Conservation (phyloP, 1,284 basidiomycete genomes). For the Ustilago sp. region DNA sequence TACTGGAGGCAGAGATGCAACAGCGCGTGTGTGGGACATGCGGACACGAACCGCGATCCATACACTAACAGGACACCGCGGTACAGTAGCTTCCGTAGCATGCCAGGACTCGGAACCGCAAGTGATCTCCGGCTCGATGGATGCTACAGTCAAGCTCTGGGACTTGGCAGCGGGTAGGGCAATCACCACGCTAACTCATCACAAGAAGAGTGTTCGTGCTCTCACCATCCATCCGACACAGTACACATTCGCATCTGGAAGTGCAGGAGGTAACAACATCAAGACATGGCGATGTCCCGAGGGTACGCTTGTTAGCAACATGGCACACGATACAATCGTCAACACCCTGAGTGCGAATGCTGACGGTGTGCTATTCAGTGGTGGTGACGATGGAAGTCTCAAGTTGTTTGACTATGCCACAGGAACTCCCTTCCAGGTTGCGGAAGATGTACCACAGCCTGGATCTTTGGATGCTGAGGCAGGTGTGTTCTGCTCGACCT, state of each 20-base stretch:
- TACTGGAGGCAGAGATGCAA: slow-evolving; percentile 92
- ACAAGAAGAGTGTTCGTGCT: slow-evolving; percentile 95
- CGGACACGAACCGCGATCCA: slow-evolving; percentile 95
- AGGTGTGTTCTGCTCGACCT: slow-evolving; percentile 89
- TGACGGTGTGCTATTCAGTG: slow-evolving; percentile 96
- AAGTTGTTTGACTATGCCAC: slow-evolving; percentile 81
- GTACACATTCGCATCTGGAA: slow-evolving; percentile 87
- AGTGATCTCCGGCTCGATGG: slow-evolving; percentile 97
- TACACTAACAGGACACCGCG: slow-evolving; percentile 90
- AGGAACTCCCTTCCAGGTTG: slow-evolving; percentile 91
- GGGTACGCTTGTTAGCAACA: slow-evolving; percentile 93
- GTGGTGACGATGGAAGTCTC: slow-evolving; percentile 70
- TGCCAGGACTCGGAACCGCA: slow-evolving; percentile 97
- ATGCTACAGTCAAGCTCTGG: slow-evolving; percentile 95
- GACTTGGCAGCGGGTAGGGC: slow-evolving; percentile 98
- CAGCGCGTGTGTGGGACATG: slow-evolving; percentile 99
- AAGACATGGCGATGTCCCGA: slow-evolving; percentile 99
- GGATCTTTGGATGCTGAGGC: slow-evolving; percentile 96
- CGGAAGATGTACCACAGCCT: slow-evolving; percentile 94
- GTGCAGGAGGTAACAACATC: slow-evolving; percentile 96
- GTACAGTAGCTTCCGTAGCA: slow-evolving; percentile 91
- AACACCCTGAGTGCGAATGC: slow-evolving; percentile 94
- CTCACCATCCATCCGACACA: slow-evolving; percentile 94
- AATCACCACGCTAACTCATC: slow-evolving; percentile 93
- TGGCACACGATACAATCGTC: slow-evolving; percentile 95